Evolutionary conservation across 2,329 filamentous ascomycete species (phyloP), one percentile per base, ranked within the genome.

Genomic region (Monilinia aucupariae): DNA sequence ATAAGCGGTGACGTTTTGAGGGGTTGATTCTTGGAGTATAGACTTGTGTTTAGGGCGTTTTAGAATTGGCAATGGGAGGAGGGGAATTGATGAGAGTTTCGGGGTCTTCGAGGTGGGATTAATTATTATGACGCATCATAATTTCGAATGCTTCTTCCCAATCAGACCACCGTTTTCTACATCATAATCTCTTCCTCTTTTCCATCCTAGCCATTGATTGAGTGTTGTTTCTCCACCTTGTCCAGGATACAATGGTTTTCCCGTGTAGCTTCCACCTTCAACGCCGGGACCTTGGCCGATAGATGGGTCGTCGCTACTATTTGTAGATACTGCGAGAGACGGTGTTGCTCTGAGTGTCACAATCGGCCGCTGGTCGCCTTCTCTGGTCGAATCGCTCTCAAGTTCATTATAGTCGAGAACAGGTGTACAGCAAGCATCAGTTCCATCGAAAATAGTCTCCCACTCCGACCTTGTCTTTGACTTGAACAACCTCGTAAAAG

Each of bases 401-500:
- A 96, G 78, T 76, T 96, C 92, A 0, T 69, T 71, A 68, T 91
- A 90, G 41, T 86, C 86, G 49, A 96, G 78, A 1, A 97, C 90
- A 0, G 93, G 93, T n/a, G 90, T 91, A 67, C 89, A 91, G 75
- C 93, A 97, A 1, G 93, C 93, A 76, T 97, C 93, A 0, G 90
- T 94, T 13, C 89, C 90, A 73, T 96, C 90, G 73, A 97, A 97
- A 7, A 96, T 78, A 4, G 65, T 73, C 76, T 96, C 93, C 93
- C 93, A 97, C 74, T 96, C 88, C 0, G 76, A 73, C 41, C 92
- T 81, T 5, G 88, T 88, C 77, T 86, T 91, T 51, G 78, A 75
- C 73, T 81, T 84, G 75, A 97, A 97, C 0, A 78, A 79, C 4
- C 73, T 73, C 3, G 81, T 81, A 68, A 96, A 88, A 3, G 85